Evolutionary conservation across 768 basidiomycete species (phyloP), one percentile per base, ranked within the genome.

Genomic region (Kwoniella dejecticola): DNA sequence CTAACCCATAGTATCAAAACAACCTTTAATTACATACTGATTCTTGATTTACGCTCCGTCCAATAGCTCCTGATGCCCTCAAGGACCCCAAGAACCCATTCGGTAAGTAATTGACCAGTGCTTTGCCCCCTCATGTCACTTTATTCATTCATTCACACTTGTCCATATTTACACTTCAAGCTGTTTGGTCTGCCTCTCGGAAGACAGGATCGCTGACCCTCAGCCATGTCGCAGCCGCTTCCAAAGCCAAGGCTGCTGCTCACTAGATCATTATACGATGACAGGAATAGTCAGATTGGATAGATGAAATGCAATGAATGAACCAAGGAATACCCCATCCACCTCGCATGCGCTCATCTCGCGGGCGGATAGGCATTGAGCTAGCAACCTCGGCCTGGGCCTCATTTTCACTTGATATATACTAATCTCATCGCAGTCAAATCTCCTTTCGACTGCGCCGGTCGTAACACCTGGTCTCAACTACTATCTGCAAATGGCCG

Each of bases 71-170:
- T 27, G 75, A 72, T 31, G 67, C 65, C 15, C 52, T 63, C 53
- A 71, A 69, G 26, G 67, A 74, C 74, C 77, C 77, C 23, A 72
- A 70, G 68, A 78, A 78, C 73, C 77, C 77, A 36, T 78, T 74
- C 67, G 68, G 70, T 71, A 36, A 47, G 67, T 66, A 10, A 13
- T 23, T 7, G n/a, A 2, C 27, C n/a, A 4, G 2, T 31, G 3
- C 29, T 29, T 3, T 29, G 12, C 24, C 10, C 47, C 26, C 12
- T 49, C 5, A 17, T 27, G 23, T 26, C 45, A 10, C 46, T 26
- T 12, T 11, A 47, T 11, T 12, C n/a, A 19, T 4, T 2, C 6
- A 19, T n/a, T n/a, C n/a, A 29, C 8, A 26, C 48, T 23, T 48
- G 5, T 49, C 17, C 3, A 24, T 41, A 17, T n/a, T 11, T 12